Base-by-base conservation (phyloP, 2,329 filamentous ascomycete genomes). In the Hirsutella minnesotensis region DNA sequence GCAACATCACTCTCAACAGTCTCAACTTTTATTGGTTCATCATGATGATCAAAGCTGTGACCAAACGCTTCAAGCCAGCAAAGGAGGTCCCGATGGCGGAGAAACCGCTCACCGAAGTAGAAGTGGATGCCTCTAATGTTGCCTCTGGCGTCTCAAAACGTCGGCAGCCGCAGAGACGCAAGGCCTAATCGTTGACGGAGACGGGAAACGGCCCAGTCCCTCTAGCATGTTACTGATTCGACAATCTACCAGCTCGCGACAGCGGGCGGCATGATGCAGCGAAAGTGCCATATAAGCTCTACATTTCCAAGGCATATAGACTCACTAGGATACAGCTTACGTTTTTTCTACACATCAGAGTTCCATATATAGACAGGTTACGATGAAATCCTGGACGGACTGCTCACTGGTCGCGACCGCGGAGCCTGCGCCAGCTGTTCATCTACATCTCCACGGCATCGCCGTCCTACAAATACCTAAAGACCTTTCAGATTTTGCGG, bases 1-100 rank as follows among this genome's bases (percentile, higher is more conserved):
- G 77, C 55, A 92, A 92, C 59, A 42, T 86, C 18, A 74, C 75
- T 0, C 71, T 94, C 21, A 90, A 88, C 56, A 70, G 73, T 12
- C 66, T 94, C 41, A 94, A 94, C 63, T 79, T 85, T 55, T 85
- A 81, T 63, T 94, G 86, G 86, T 92, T 90, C 58, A 70, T 78
- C 55, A 87, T 86, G 73, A 94, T 94, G 86, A 79, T 94, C 48
- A 71, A 77, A 46, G 84, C 86, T 9, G 77, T 92, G 12, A 72
- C 79, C 46, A 88, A 85, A 67, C 73, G 86, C 21, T 92, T 92
- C 56, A 72, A 77, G 46, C 62, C 81, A 10, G 46, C 47, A 24
- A 56, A 62, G 29, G 56, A 58, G 29, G 54, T 50, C 43, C 49
- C 42, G 21, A 56, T 27, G 24, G 24, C 24, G 7, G 24, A 63